Conservation (phyloP, 306 rosid species). For the Cicer bijugum region DNA sequence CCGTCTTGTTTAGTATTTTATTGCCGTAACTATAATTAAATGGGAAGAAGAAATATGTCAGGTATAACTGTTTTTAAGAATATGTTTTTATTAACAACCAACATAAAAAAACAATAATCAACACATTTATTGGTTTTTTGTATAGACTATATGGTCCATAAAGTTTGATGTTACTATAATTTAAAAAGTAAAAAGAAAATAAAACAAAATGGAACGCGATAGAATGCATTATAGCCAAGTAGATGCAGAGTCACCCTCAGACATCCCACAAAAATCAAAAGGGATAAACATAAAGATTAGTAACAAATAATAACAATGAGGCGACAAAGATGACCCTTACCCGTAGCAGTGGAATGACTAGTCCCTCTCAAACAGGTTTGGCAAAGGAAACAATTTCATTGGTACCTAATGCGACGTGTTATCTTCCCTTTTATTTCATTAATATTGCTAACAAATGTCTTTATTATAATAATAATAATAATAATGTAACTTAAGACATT, state of each 20-base stretch:
- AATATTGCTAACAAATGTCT: no score
- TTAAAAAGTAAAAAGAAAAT: conserved; percentile 28
- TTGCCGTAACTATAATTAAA: background rate
- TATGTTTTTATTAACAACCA: conserved; percentile 34
- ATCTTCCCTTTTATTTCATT: conserved; percentile 32
- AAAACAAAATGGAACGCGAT: conserved; percentile 36
- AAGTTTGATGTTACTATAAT: conserved; percentile 13
- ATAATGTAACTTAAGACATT: no score
- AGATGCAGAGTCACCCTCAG: conserved; percentile 36
- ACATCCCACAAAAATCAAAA: conserved; percentile 12
- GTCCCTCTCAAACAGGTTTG: conserved; percentile 60
- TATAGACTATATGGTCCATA: conserved; percentile 17
- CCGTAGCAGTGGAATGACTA: conserved; percentile 53
- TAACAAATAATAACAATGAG: background rate
- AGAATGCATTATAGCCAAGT: conserved; percentile 31
- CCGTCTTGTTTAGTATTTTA: conserved; percentile 33
- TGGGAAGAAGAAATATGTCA: conserved; percentile 14
- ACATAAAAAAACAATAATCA: conserved; percentile 26
- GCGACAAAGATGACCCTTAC: conserved; percentile 55
- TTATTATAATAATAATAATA: no score
- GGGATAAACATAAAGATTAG: conserved; percentile 28
- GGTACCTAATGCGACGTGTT: conserved; percentile 48
- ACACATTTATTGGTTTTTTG: conserved; percentile 26
- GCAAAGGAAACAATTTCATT: conserved; percentile 55
- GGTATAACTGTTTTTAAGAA: conserved; percentile 26